A percentile compares a stretch with the other conserved stretches of the same genome.
Conservation (phyloP, 441 rosid species). For the Brassica hybrid region DNA sequence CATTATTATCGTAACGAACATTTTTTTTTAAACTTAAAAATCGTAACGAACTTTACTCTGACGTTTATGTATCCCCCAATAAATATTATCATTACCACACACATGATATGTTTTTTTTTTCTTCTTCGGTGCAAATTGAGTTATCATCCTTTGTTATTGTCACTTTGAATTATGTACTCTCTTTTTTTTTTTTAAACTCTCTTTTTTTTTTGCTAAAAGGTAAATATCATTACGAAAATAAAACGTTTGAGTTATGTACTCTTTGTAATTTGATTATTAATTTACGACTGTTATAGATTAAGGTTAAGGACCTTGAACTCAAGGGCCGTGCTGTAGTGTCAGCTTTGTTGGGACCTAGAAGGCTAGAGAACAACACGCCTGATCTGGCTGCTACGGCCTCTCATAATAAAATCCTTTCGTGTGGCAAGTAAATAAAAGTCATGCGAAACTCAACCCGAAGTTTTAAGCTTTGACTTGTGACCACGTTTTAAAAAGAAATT, state of each 20-base stretch:
- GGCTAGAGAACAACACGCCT: too few relatives aligned
- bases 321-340: slow-evolving; percentile 98
- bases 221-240: too few relatives aligned
- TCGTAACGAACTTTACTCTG: slow-evolving; percentile 19
- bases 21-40: too few relatives aligned
- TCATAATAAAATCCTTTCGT: too few relatives aligned
- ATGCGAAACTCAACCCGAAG: too few relatives aligned
- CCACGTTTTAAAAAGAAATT: too few relatives aligned
- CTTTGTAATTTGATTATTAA: slow-evolving; percentile 8
- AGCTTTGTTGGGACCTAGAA: slow-evolving; percentile 69
- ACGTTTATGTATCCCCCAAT: slow-evolving; percentile 4
- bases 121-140: background rate
- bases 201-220: too few relatives aligned
- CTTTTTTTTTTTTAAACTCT: background rate
- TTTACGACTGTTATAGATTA: slow-evolving; percentile 55
- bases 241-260: background rate
- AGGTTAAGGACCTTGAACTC: slow-evolving; percentile 83
- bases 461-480: too few relatives aligned
- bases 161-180: background rate
- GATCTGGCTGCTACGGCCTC: too few relatives aligned
- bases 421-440: too few relatives aligned
- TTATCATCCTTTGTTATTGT: background rate
- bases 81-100: slow-evolving; percentile 9
- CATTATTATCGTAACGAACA: slow-evolving; percentile 7
- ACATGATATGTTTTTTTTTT: background rate